phyloP scores from a whole-genome alignment of 2,329 filamentous ascomycete species.

The Gremmenia infestans region DNA sequence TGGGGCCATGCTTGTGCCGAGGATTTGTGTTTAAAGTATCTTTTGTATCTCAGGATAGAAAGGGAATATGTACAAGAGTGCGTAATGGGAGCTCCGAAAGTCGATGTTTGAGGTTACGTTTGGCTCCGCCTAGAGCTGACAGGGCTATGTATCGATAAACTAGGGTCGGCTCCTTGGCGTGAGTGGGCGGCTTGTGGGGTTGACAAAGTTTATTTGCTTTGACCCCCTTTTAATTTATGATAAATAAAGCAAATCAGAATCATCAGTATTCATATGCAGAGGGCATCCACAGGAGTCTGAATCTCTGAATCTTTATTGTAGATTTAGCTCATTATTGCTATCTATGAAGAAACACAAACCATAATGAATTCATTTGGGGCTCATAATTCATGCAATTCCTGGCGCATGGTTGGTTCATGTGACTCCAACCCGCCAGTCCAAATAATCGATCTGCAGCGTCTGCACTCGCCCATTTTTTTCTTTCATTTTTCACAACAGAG shows the following conservation, averaged over 20 bases:
- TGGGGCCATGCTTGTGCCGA: conserved; percentile 48
- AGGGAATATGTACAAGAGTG: neutral
- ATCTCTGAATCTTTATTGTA: neutral
- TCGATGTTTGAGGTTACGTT: conserved; percentile 3
- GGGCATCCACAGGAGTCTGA: too few species aligned
- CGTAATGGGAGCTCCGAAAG: neutral
- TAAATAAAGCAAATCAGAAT: neutral
- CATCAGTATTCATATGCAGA: conserved; percentile 10
- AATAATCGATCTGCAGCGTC: conserved; percentile 18
- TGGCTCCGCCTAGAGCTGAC: conserved; percentile 10
- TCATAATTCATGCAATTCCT: conserved; percentile 20
- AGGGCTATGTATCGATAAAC: neutral
- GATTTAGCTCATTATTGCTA: conserved; percentile 6
- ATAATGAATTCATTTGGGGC: conserved; percentile 12
- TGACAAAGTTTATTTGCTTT: neutral
- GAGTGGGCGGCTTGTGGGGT: conserved; percentile 2
- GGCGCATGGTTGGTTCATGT: conserved; percentile 18
- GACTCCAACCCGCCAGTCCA: conserved; percentile 21
- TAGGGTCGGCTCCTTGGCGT: neutral
- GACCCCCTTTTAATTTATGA: conserved; percentile 3
- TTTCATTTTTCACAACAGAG: conserved; percentile 20
- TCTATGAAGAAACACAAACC: conserved; percentile 16
- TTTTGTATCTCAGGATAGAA: neutral
- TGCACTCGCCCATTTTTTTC: conserved; percentile 13
- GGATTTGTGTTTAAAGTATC: neutral